Evolutionary conservation across 2,329 filamentous ascomycete species (phyloP).

Genomic region (Calonectria pseudoreteaudii): DNA sequence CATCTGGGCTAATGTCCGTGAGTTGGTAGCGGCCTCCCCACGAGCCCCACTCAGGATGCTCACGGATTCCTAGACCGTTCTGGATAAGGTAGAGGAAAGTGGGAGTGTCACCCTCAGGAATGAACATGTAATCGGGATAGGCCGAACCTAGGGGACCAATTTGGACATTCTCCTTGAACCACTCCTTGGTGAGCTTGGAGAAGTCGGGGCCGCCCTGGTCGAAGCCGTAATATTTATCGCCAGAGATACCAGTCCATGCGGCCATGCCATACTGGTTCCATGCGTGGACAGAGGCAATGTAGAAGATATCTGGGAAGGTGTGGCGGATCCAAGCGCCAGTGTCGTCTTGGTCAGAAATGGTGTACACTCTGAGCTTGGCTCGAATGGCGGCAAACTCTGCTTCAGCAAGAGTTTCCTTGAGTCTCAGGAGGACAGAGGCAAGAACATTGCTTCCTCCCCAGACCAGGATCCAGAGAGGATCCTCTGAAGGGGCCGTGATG

Average conservation of each 20-base stretch:
- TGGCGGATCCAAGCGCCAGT: constrained; percentile 66
- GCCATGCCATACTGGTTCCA: constrained; percentile 67
- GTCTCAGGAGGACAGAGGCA: constrained; percentile 59
- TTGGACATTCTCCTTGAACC: constrained; percentile 66
- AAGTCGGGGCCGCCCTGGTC: constrained; percentile 53
- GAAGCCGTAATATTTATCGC: constrained; percentile 47
- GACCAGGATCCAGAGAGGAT: constrained; percentile 63
- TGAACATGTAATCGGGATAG: constrained; percentile 62
- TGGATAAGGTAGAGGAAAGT: constrained; percentile 58
- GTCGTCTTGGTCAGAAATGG: constrained; percentile 71
- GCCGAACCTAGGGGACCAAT: constrained; percentile 56
- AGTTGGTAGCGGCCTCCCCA: constrained; percentile 62
- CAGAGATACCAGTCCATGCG: constrained; percentile 67
- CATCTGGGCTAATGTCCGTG: constrained; percentile 43
- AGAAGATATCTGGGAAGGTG: constrained; percentile 65
- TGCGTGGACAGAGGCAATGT: constrained; percentile 66
- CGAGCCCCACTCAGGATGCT: constrained; percentile 59
- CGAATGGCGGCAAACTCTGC: constrained; percentile 51
- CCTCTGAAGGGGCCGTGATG: constrained; percentile 32
- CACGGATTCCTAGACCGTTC: constrained; percentile 53
- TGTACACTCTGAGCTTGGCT: constrained; percentile 61
- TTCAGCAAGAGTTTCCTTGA: constrained; percentile 40
- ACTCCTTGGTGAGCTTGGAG: constrained; percentile 59
- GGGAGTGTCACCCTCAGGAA: constrained; percentile 65
- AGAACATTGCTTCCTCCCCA: constrained; percentile 67